Evolutionary conservation across 129 eudicot species (phyloP), one percentile per base, ranked within the genome.

Genomic region (Gnaphalium uliginosum): DNA sequence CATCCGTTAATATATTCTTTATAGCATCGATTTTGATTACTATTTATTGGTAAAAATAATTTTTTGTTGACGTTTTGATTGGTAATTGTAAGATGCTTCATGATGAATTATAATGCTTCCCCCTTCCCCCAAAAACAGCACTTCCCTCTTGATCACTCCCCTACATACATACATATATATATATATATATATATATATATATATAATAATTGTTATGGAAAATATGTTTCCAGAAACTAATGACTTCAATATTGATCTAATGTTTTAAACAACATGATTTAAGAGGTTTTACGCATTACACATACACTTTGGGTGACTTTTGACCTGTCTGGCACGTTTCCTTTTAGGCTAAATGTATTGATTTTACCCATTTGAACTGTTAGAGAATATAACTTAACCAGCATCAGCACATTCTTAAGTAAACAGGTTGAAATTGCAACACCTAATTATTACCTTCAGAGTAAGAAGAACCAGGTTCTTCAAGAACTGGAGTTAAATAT

Each of bases 381-480:
- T 30, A 71, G 30, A 51, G 46, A 15, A 54, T 19, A 71, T 10
- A 9, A 72, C 27, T n/a, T 4, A 35, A 30, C 62, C 67, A 46
- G 18, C 53, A 13, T 11, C 6, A 6, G n/a, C 53, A 14, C n/a
- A 14, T 23, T 23, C 39, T 35, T 73, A 73, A 73, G 56, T 37
- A 37, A 58, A 73, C 10, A 11, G 69, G 50, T 58, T 50, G 67
- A 73, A 19, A 57, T 17, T 39, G 56, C 59, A 32, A 56, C 62
- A 37, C 51, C 22, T 27, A 5, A 63, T 41, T 74, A 60, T 79
- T 77, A 94, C 98, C 98, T 84, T 94, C 98, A 67, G 97, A 94
- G 77, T 83, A 85, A 1, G 98, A 94, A 68, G 98, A 90, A 73
- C 93, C 82, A 67, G 91, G 98, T 79, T 94, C 97, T 84, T 94